Conservation (phyloP, 2,329 filamentous ascomycete species). For the Pseudogymnoascus pannorum region DNA sequence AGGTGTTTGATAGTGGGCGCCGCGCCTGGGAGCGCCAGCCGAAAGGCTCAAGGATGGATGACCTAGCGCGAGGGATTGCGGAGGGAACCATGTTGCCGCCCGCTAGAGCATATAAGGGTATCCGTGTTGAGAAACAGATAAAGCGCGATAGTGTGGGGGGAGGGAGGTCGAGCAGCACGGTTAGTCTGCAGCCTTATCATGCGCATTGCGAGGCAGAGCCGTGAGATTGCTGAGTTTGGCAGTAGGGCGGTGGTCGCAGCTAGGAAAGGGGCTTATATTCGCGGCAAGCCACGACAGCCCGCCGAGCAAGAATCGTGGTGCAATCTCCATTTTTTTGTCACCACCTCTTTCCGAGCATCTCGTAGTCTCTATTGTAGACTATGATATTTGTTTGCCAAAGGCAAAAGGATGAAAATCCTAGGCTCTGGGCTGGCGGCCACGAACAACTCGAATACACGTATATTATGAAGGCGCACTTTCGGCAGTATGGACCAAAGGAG, state of each 20-base stretch:
- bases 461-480: background rate
- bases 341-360: background rate
- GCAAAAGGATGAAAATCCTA: background rate
- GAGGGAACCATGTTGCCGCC: constrained; percentile 31
- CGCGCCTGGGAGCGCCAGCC: constrained; percentile 48
- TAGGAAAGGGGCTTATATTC: background rate
- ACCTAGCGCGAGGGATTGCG: constrained; percentile 42
- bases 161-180: background rate
- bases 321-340: background rate
- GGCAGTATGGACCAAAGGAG: background rate
- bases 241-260: background rate
- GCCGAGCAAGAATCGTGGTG: background rate
- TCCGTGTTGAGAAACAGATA: background rate
- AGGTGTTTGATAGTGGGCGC: constrained; percentile 56
- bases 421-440: background rate
- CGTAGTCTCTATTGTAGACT: background rate
- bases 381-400: background rate
- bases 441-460: background rate
- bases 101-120: background rate
- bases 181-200: background rate
- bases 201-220: background rate
- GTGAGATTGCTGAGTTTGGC: background rate
- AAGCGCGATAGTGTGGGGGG: background rate
- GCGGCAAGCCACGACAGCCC: background rate
- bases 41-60: constrained; percentile 39